Percentiles rank a stretch among this genome's conserved stretches.
phyloP scores from a whole-genome alignment of 441 rosid genomes.

The Capsella rubella region DNA sequence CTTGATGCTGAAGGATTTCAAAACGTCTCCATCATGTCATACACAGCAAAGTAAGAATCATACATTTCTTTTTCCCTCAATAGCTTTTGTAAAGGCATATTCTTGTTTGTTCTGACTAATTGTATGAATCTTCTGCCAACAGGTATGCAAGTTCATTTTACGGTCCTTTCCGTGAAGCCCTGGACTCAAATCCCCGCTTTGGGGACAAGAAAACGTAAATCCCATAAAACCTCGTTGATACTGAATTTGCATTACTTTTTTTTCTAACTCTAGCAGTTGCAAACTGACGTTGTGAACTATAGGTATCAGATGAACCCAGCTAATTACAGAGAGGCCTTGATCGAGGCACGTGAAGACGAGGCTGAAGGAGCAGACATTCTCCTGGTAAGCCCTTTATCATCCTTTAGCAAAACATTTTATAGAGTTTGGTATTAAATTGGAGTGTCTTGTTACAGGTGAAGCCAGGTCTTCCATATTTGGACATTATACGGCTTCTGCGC shows the following conservation, averaged over 20 bases:
- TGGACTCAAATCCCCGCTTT: constrained; percentile 93
- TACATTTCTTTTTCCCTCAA: background rate
- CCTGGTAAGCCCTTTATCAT: constrained; percentile 53
- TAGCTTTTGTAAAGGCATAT: background rate
- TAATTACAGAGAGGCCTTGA: constrained; percentile 88
- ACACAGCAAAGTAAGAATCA: constrained; percentile 89
- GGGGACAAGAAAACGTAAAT: constrained; percentile 95
- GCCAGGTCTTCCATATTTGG: constrained; percentile 98
- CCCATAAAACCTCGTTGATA: constrained; percentile 7
- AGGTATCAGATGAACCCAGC: constrained; percentile 99
- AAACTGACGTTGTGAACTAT: constrained; percentile 42
- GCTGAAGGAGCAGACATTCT: constrained; percentile 99
- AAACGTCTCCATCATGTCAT: constrained; percentile 96
- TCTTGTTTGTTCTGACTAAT: constrained; percentile 19
- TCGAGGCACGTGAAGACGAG: constrained; percentile 90
- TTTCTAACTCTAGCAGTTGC: constrained; percentile 35
- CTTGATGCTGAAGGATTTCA: constrained; percentile 95
- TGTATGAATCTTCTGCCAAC: constrained; percentile 35
- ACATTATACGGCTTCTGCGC: constrained; percentile 87
- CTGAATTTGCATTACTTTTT: constrained; percentile 8
- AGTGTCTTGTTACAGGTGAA: constrained; percentile 66
- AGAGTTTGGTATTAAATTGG: constrained; percentile 8
- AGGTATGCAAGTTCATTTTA: constrained; percentile 97
- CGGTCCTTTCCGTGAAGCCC: constrained; percentile 96
- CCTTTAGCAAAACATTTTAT: constrained; percentile 12